Conservation (phyloP, 805 yeast species). For the Myxozyma mucilagina region DNA sequence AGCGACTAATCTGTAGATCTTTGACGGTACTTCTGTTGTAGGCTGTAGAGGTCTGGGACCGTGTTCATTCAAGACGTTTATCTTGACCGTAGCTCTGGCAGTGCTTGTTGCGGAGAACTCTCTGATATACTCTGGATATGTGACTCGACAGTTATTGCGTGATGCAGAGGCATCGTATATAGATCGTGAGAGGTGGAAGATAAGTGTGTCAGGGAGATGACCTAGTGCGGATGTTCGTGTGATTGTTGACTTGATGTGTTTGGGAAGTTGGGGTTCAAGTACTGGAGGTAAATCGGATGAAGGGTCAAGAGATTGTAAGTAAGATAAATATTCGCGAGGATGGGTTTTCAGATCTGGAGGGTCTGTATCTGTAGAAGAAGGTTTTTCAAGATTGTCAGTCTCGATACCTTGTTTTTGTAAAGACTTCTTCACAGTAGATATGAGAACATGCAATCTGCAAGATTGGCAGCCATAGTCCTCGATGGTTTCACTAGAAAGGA, state of each 20-base stretch:
- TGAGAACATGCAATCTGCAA: constrained; percentile 53
- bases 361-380: too few species aligned
- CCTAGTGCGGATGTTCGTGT: constrained; percentile 62
- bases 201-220: constrained; percentile 67
- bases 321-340: constrained; percentile 43
- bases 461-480: constrained; percentile 72
- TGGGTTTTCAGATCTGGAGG: constrained; percentile 26
- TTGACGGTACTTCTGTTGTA: neutral
- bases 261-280: constrained; percentile 42
- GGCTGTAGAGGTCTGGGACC: neutral
- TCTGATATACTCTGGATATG: constrained; percentile 57
- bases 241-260: constrained; percentile 60
- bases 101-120: constrained; percentile 35
- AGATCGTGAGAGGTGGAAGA: constrained; percentile 86
- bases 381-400: neutral
- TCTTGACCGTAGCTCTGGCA: neutral
- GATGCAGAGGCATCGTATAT: constrained; percentile 64
- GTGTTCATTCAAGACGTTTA: neutral
- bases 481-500: constrained; percentile 67
- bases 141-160: constrained; percentile 73
- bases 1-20: constrained; percentile 60
- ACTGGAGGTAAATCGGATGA: constrained; percentile 58
- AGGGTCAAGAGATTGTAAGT: constrained; percentile 51
- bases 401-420: neutral
- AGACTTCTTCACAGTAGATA: neutral